Percentiles rank a stretch among this genome's conserved stretches.
phyloP scores from a whole-genome alignment of 1,139 yeast species.

The Chernovozyma aurita region DNA sequence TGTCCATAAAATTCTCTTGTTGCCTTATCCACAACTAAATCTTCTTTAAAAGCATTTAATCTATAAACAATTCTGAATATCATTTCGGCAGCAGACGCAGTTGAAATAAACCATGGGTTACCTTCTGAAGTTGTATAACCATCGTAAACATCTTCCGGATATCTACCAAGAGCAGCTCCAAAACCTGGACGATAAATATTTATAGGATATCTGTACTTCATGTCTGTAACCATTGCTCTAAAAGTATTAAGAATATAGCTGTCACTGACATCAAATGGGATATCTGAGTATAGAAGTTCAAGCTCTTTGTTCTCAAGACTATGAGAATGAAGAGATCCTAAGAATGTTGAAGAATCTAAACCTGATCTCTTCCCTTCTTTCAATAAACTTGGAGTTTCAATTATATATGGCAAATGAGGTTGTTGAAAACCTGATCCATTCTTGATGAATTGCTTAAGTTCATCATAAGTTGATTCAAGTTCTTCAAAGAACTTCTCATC shows the following conservation, averaged over 20 bases:
- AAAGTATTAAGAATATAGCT: slow-evolving; percentile 55
- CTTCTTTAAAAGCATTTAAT: slow-evolving; percentile 17
- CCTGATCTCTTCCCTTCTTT: slow-evolving; percentile 52
- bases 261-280: slow-evolving; percentile 61
- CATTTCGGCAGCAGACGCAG: slow-evolving; percentile 72
- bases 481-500: slow-evolving; percentile 18
- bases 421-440: slow-evolving; percentile 42
- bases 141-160: slow-evolving; percentile 90
- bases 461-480: slow-evolving; percentile 21
- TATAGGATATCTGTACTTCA: slow-evolving; percentile 72
- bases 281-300: slow-evolving; percentile 19
- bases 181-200: slow-evolving; percentile 46
- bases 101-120: slow-evolving; percentile 93
- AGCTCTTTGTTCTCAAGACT: slow-evolving; percentile 32
- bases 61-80: slow-evolving; percentile 36
- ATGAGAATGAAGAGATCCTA: slow-evolving; percentile 67
- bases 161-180: slow-evolving; percentile 84
- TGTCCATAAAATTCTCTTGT: slow-evolving; percentile 27
- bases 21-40: slow-evolving; percentile 20
- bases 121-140: slow-evolving; percentile 74
- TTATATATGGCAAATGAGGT: slow-evolving; percentile 47
- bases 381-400: slow-evolving; percentile 62
- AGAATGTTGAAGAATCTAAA: slow-evolving; percentile 71
- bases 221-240: slow-evolving; percentile 54
- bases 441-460: slow-evolving; percentile 34